Conservation (phyloP, 2,329 filamentous ascomycete species). For the Anisogramma anomala region DNA sequence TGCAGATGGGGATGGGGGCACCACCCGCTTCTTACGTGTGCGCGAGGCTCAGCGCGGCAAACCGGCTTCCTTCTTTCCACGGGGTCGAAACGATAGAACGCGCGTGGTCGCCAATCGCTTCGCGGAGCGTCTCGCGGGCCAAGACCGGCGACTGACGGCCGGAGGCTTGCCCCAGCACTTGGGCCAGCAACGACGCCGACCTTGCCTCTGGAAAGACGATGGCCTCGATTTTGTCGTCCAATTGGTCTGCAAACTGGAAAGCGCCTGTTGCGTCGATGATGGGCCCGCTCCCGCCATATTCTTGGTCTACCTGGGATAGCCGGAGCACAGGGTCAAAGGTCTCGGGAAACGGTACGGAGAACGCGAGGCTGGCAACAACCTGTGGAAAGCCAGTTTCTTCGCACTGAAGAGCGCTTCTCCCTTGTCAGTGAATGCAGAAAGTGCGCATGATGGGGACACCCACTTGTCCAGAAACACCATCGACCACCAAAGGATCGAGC, state of each 20-base stretch:
- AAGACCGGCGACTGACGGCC: conserved; percentile 5
- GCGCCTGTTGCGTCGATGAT: neutral
- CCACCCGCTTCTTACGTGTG: conserved; percentile 21
- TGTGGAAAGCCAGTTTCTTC: conserved; percentile 19
- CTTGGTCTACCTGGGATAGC: conserved; percentile 4
- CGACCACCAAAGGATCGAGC: conserved; percentile 22
- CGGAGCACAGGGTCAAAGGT: conserved; percentile 17
- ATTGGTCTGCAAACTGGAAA: conserved; percentile 16
- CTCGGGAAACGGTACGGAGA: conserved; percentile 19
- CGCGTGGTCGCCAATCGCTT: conserved; percentile 16
- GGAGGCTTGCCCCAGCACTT: conserved; percentile 16
- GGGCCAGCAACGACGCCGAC: conserved; percentile 19
- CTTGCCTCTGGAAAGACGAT: conserved; percentile 20
- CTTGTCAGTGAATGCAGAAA: neutral
- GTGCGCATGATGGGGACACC: conserved; percentile 3
- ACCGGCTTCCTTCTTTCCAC: conserved; percentile 18
- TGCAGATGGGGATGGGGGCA: conserved; percentile 1
- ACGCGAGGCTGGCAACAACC: conserved; percentile 14
- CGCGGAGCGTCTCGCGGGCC: conserved; percentile 14
- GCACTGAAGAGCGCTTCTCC: conserved; percentile 18
- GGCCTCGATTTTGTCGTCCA: conserved; percentile 18
- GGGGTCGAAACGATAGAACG: conserved; percentile 15
- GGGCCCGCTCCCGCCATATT: conserved; percentile 11
- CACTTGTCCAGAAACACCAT: conserved; percentile 22
- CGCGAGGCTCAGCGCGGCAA: conserved; percentile 18